Evolutionary conservation across 768 basidiomycete species (phyloP).

Genomic region (Boletus pseudo-olivaceus): DNA sequence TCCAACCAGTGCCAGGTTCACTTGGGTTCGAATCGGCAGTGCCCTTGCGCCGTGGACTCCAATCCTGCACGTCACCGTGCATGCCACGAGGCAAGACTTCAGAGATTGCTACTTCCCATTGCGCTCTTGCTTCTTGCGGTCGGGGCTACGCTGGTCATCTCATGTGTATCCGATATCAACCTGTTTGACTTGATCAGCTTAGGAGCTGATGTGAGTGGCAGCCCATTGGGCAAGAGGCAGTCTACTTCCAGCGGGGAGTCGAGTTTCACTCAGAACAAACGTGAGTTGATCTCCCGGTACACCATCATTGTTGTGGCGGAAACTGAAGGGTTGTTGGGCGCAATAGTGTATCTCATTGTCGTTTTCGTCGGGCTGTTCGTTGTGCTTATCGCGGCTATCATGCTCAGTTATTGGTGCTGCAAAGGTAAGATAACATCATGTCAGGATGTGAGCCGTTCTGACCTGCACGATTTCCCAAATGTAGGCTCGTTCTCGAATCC

Average conservation of each 20-base stretch:
- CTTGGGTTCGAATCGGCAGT: slow-evolving; percentile 15
- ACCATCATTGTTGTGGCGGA: background rate
- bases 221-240: slow-evolving; percentile 27
- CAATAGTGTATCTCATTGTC: slow-evolving; percentile 57
- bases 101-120: slow-evolving; percentile 35
- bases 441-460: background rate
- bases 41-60: slow-evolving; percentile 19
- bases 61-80: slow-evolving; percentile 25
- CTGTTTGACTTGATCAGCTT: slow-evolving; percentile 20
- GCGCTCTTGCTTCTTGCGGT: slow-evolving; percentile 32
- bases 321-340: background rate
- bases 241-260: slow-evolving; percentile 14
- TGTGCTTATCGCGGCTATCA: slow-evolving; percentile 50
- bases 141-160: slow-evolving; percentile 30
- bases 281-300: slow-evolving; percentile 30
- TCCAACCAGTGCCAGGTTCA: slow-evolving; percentile 25
- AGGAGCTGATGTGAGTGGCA: slow-evolving; percentile 31
- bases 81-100: slow-evolving; percentile 32
- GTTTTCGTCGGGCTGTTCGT: slow-evolving; percentile 62
- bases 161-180: slow-evolving; percentile 29
- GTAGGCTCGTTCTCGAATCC: slow-evolving; percentile 59
- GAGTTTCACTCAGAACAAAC: slow-evolving; percentile 40
- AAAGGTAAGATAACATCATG: slow-evolving; percentile 35
- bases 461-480: background rate
- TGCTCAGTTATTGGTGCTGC: slow-evolving; percentile 67